Evolutionary conservation across 1,139 yeast species (phyloP), one percentile per base, ranked within the genome.

Genomic region (Nakaseomyces glabratus): DNA sequence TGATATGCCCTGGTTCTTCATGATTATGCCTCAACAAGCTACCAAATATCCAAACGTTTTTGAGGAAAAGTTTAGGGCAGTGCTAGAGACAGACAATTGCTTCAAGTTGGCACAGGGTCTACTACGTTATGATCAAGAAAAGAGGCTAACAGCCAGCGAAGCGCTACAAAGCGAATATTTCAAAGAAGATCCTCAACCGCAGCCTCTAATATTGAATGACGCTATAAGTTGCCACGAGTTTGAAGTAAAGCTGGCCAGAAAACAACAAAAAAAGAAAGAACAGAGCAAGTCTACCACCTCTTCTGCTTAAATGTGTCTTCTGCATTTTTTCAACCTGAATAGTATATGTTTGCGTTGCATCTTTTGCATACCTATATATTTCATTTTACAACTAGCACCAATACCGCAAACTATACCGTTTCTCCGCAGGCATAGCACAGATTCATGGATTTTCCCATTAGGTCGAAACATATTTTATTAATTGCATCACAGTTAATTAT

Each of bases 141-240:
- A 65, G 25, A 69, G 98, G 49, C 60, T 76, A 10, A 65, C 72
- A 0, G 88, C 94, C 0, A 57, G 58, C 1, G 67, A 68, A 9
- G 86, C 93, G 0, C 61, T 84, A 21, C 46, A 62, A 20, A 85
- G 85, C 57, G 64, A 63, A 1, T 90, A 82, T 59, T 90, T 90
- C 51, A 57, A 60, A 4, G 81, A 78, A 39, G 76, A 69, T 2
- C 96, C 96, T 0, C 43, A 42, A 28, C 77, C 82, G 1, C 71
- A 69, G 42, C 76, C 80, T 2, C 63, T 69, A 31, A 68, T 77
- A 39, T 62, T 79, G 45, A 63, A 68, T 33, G 72, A 69, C 11
- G 62, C 78, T 26, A 68, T 70, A 37, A 97, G 93, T 57, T 88
- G 97, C 93, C 98, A 90, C 55, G 98, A 90, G 54, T 88, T 81